Conservation (phyloP, 2,329 filamentous ascomycete species). For the Ophiocordyceps sinensis region DNA sequence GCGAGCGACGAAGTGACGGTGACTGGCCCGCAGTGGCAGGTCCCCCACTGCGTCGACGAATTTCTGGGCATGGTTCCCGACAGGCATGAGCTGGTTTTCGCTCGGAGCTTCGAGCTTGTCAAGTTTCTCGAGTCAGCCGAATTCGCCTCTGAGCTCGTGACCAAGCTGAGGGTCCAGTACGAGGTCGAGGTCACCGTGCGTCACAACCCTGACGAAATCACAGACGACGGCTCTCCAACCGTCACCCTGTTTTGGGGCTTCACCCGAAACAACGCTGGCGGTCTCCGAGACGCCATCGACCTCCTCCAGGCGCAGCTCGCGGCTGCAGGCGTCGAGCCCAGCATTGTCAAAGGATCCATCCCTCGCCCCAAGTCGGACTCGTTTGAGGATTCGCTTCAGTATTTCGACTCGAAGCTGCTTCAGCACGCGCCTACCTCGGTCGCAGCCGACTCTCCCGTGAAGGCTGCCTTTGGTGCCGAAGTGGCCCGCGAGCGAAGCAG, state of each 20-base stretch:
- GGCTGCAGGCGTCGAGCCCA: constrained; percentile 75
- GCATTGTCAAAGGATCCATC: constrained; percentile 82
- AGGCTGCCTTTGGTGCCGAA: constrained; percentile 69
- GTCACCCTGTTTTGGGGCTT: constrained; percentile 63
- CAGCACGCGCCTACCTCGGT: constrained; percentile 77
- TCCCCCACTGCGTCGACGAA: constrained; percentile 90
- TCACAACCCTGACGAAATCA: constrained; percentile 43
- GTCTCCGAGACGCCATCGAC: constrained; percentile 89
- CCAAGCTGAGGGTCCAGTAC: constrained; percentile 80
- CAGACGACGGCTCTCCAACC: constrained; percentile 42
- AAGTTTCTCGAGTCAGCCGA: constrained; percentile 71
- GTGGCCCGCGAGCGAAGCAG: constrained; percentile 63
- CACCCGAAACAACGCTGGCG: constrained; percentile 93
- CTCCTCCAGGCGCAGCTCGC: constrained; percentile 79
- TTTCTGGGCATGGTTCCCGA: constrained; percentile 97
- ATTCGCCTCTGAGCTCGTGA: constrained; percentile 65
- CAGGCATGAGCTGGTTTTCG: constrained; percentile 79
- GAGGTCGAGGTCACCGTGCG: constrained; percentile 76
- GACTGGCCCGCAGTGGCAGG: constrained; percentile 94
- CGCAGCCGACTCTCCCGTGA: constrained; percentile 77
- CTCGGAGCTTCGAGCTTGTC: constrained; percentile 59
- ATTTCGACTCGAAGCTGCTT: constrained; percentile 92
- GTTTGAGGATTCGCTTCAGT: constrained; percentile 91
- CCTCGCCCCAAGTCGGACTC: constrained; percentile 97
- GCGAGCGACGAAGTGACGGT: constrained; percentile 94